Evolutionary conservation across 257 asterid species (phyloP).

Genomic region (Jasminum sambac): DNA sequence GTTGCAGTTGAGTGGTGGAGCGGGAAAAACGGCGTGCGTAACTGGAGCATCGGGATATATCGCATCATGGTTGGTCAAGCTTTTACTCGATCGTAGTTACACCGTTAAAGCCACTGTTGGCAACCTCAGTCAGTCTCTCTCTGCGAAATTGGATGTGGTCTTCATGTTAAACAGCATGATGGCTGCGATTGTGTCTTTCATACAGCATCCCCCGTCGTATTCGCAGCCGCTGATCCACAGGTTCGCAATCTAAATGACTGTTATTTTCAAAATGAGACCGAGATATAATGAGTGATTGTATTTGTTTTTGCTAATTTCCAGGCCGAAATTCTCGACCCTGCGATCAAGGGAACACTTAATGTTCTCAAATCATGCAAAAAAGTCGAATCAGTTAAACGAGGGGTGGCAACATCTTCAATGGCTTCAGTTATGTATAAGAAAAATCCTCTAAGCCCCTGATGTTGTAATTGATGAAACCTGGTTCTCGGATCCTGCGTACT

Average conservation of each 20-base stretch:
- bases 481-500: conserved; percentile 42
- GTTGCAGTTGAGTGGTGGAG: no score
- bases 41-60: conserved; percentile 41
- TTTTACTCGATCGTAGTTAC: conserved; percentile 32
- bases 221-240: conserved; percentile 27
- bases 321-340: conserved; percentile 65
- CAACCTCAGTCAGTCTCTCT: conserved; percentile 13
- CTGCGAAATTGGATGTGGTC: neutral
- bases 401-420: conserved; percentile 60
- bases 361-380: conserved; percentile 55
- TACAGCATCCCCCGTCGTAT: conserved; percentile 45
- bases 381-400: conserved; percentile 42
- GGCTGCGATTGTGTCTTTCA: conserved; percentile 55
- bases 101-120: conserved; percentile 41
- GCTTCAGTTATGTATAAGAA: conserved; percentile 33
- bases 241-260: neutral
- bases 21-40: conserved; percentile 30
- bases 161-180: conserved; percentile 22
- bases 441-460: conserved; percentile 29
- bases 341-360: conserved; percentile 61
- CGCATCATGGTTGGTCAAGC: conserved; percentile 43
- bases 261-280: no score
- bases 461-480: conserved; percentile 52
- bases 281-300: neutral
- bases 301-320: conserved; percentile 15